Evolutionary conservation across 2,329 filamentous ascomycete species (phyloP).

Genomic region (Penicillium sclerotiorum): DNA sequence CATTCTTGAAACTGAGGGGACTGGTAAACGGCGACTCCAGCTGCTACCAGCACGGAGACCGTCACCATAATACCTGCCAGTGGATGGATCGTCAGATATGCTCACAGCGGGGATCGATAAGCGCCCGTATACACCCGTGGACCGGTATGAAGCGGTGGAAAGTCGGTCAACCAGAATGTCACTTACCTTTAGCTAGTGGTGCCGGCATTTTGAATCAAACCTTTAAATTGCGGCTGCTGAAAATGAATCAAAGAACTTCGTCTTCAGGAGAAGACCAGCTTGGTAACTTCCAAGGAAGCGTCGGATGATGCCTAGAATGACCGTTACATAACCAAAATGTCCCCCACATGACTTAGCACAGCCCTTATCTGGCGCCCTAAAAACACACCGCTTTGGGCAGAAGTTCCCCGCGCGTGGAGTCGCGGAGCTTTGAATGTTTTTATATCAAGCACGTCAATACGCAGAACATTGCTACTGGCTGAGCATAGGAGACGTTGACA

Average conservation of each 20-base stretch:
- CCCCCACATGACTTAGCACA: conserved; percentile 32
- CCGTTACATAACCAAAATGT: conserved; percentile 17
- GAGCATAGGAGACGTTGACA: not conserved
- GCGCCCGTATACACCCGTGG: conserved; percentile 29
- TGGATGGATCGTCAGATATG: conserved; percentile 22
- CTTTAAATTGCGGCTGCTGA: too few relatives aligned
- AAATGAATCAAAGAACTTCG: too few relatives aligned
- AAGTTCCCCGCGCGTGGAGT: conserved; percentile 29
- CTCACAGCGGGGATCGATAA: conserved; percentile 30
- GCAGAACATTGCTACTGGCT: not conserved
- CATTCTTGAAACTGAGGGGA: conserved; percentile 65
- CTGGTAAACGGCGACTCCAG: conserved; percentile 65
- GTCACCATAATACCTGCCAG: conserved; percentile 68
- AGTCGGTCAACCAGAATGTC: not conserved
- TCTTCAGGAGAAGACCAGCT: conserved; percentile 11
- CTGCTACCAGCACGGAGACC: conserved; percentile 63
- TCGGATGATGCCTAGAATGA: conserved; percentile 21
- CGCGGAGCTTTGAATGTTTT: conserved; percentile 5
- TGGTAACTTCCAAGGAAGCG: conserved; percentile 8
- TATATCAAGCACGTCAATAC: not conserved
- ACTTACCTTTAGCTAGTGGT: conserved; percentile 52
- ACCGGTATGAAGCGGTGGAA: conserved; percentile 3
- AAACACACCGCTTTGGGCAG: conserved; percentile 32
- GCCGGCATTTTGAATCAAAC: conserved; percentile 50
- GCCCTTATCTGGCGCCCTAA: conserved; percentile 41